These are phyloP conservation scores for Bipolaris sorokiniana DNA, from an alignment of 2,329 filamentous ascomycete genomes.

Conservation along the genomic window DNA sequence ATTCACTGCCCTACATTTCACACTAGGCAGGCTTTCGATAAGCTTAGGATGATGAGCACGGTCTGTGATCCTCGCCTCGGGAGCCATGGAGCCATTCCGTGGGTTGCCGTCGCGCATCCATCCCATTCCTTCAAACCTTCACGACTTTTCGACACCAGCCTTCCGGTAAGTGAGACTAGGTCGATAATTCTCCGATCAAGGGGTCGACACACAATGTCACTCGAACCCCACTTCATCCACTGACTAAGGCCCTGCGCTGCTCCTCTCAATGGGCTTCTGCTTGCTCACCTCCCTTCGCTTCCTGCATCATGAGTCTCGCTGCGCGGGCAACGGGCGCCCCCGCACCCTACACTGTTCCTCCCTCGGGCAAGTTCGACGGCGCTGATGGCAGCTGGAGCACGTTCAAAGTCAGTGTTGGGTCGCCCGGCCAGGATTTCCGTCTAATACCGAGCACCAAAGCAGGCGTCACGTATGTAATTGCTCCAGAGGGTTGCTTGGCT, in stretches of 20 bases:
- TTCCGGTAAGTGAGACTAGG: not conserved
- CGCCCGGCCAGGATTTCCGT: constrained; percentile 49
- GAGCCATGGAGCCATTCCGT: constrained; percentile 14
- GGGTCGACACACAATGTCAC: constrained; percentile 1
- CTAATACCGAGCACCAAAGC: constrained; percentile 46
- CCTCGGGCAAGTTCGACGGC: constrained; percentile 47
- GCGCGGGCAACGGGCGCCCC: constrained; percentile 26
- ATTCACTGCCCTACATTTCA: constrained; percentile 10
- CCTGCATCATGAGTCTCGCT: constrained; percentile 30
- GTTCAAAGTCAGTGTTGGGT: constrained; percentile 50
- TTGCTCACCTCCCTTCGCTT: constrained; percentile 7
- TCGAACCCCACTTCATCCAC: not conserved
- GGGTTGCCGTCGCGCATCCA: not conserved
- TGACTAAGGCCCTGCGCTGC: not conserved
- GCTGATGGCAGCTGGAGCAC: constrained; percentile 53
- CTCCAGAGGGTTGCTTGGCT: constrained; percentile 45
- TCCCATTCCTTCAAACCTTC: constrained; percentile 2
- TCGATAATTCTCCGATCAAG: not conserved
- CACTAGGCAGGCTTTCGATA: not conserved
- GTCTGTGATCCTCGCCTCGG: not conserved
- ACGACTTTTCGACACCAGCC: not conserved
- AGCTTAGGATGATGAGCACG: no score
- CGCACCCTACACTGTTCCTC: constrained; percentile 41
- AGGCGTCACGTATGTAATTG: constrained; percentile 38
- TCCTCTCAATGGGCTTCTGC: not conserved